These are phyloP conservation scores for Saturnispora hagleri DNA, from an alignment of 805 yeast genomes.

Conservation along the genomic window DNA sequence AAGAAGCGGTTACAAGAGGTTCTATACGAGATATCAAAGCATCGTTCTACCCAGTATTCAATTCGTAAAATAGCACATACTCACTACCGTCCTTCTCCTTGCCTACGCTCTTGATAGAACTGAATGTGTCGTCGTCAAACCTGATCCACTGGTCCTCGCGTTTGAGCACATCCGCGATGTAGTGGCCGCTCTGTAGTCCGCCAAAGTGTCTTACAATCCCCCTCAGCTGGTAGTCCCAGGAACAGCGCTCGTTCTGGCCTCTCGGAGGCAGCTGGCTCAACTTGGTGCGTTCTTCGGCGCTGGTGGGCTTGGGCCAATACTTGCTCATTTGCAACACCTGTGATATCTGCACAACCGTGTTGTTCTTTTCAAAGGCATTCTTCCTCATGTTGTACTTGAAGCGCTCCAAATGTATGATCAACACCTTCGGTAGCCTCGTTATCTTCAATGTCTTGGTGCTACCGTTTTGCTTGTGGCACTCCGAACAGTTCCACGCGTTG, in stretches of 20 bases:
- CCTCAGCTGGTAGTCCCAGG: conserved; percentile 59
- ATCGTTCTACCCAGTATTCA: background rate
- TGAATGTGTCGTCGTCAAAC: conserved; percentile 10
- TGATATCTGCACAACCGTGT: conserved; percentile 63
- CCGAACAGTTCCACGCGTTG: conserved; percentile 79
- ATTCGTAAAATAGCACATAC: conserved; percentile 10
- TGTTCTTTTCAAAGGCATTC: conserved; percentile 43
- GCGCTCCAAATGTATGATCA: conserved; percentile 80
- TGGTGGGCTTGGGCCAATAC: conserved; percentile 56
- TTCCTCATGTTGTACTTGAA: conserved; percentile 38
- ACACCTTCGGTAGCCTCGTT: conserved; percentile 66
- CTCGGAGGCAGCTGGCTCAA: conserved; percentile 47
- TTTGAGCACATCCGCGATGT: conserved; percentile 29
- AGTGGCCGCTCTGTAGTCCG: conserved; percentile 77
- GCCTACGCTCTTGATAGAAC: background rate
- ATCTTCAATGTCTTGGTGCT: conserved; percentile 65
- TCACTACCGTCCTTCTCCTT: conserved; percentile 11
- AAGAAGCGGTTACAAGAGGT: background rate
- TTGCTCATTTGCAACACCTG: conserved; percentile 43
- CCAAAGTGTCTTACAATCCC: conserved; percentile 86
- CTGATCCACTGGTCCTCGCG: conserved; percentile 5
- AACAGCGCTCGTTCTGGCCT: conserved; percentile 62
- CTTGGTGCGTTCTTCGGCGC: conserved; percentile 35
- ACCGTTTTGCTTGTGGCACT: conserved; percentile 52
- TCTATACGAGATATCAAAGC: background rate